phyloP scores from a whole-genome alignment of 768 basidiomycete genomes.

The Lepiota brunneoincarnata region DNA sequence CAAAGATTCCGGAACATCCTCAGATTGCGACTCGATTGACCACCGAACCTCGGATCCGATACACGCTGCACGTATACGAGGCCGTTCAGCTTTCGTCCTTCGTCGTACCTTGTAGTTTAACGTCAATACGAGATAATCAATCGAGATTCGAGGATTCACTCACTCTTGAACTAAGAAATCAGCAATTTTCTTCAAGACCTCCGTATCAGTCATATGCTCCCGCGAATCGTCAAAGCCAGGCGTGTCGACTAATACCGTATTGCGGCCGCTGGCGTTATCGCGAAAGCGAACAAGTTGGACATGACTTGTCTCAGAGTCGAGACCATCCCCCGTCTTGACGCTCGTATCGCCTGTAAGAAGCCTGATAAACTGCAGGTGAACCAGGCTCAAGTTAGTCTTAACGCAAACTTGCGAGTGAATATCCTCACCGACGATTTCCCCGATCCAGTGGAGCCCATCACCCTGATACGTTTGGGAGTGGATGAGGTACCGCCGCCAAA shows the following conservation, averaged over 20 bases:
- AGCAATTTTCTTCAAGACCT: slow-evolving; percentile 32
- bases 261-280: slow-evolving; percentile 15
- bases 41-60: slow-evolving; percentile 31
- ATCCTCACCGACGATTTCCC: slow-evolving; percentile 33
- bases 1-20: slow-evolving; percentile 43
- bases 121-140: not conserved
- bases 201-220: slow-evolving; percentile 27
- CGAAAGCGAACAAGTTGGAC: not conserved
- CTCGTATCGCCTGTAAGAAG: not conserved
- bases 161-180: slow-evolving; percentile 16
- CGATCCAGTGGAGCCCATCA: slow-evolving; percentile 37
- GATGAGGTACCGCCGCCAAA: no score
- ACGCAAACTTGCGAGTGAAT: no score
- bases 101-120: slow-evolving; percentile 12
- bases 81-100: slow-evolving; percentile 25
- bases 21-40: slow-evolving; percentile 37
- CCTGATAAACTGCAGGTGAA: not conserved
- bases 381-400: not conserved
- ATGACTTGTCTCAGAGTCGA: not conserved
- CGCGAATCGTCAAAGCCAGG: slow-evolving; percentile 27
- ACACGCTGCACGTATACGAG: slow-evolving; percentile 43
- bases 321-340: not conserved
- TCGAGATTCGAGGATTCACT: not conserved
- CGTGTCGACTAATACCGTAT: slow-evolving; percentile 20
- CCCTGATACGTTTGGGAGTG: slow-evolving; percentile 14